A percentile compares a stretch with the other conserved stretches of the same genome.
Evolutionary conservation across 1,284 basidiomycete species (phyloP).

Genomic region (Trichosporon sp.): DNA sequence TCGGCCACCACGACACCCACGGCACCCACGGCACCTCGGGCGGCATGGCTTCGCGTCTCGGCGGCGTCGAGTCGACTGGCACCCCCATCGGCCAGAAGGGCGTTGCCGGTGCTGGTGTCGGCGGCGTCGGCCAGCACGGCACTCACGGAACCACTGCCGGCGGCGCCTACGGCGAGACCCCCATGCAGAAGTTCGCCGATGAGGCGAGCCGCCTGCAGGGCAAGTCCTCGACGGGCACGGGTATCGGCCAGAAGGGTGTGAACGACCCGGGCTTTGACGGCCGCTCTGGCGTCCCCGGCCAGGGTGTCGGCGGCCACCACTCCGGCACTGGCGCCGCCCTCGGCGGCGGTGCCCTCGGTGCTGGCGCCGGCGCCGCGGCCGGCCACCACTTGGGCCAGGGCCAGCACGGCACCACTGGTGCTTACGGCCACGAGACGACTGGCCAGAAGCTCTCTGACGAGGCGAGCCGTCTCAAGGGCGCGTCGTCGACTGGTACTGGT

Average conservation of each 20-base stretch:
- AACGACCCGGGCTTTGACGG: neutral
- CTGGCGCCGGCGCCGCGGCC: neutral
- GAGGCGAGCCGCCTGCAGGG: neutral
- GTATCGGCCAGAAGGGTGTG: neutral
- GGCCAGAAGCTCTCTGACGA: neutral
- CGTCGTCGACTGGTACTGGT: neutral
- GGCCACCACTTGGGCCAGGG: slow-evolving; percentile 2
- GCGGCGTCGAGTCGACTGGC: slow-evolving; percentile 4
- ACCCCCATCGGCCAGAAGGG: neutral
- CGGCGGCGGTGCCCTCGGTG: neutral
- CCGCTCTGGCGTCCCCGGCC: neutral
- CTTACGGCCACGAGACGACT: neutral
- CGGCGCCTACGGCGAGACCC: neutral
- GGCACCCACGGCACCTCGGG: neutral
- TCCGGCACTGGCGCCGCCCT: neutral
- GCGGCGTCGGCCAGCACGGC: neutral
- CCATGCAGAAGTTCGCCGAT: neutral
- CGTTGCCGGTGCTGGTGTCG: neutral
- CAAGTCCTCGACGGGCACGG: neutral
- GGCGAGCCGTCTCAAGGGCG: neutral
- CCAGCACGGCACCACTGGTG: neutral
- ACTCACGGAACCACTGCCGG: neutral
- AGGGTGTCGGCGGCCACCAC: neutral
- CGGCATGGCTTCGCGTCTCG: neutral
- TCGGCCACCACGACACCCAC: neutral